phyloP scores from a whole-genome alignment of 2,329 filamentous ascomycete genomes.

The Microcyclospora pomicola region DNA sequence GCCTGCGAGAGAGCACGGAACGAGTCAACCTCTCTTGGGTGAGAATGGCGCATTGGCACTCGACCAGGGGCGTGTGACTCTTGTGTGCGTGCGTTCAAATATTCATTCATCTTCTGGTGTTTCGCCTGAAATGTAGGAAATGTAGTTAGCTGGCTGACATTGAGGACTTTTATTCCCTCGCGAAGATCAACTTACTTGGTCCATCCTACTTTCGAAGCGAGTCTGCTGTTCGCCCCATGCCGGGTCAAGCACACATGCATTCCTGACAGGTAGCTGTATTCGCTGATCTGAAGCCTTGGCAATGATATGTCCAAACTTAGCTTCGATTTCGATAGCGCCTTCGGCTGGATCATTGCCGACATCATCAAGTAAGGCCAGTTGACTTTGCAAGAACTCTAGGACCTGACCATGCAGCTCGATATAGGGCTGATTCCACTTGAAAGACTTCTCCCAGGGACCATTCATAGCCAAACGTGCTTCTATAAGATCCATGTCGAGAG shows the following conservation, averaged over 20 bases:
- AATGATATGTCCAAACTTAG: conserved; percentile 74
- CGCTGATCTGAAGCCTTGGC: conserved; percentile 57
- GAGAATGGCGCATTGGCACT: conserved; percentile 61
- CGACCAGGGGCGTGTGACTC: conserved; percentile 25
- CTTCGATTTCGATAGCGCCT: conserved; percentile 82
- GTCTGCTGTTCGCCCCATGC: conserved; percentile 35
- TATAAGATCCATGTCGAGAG: conserved; percentile 15
- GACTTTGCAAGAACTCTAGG: conserved; percentile 15
- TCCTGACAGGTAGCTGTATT: conserved; percentile 51
- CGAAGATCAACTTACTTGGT: conserved; percentile 45
- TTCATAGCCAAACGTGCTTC: conserved; percentile 11
- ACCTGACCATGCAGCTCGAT: conserved; percentile 13
- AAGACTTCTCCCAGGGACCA: conserved; percentile 20
- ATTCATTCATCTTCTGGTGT: conserved; percentile 72
- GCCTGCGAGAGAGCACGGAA: conserved; percentile 62
- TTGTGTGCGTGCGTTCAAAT: conserved; percentile 56
- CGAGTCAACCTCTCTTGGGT: conserved; percentile 67
- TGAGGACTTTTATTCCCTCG: neutral
- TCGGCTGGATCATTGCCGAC: conserved; percentile 44
- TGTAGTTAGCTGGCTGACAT: neutral
- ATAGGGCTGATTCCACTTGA: conserved; percentile 13
- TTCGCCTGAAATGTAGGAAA: conserved; percentile 23
- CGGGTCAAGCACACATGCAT: conserved; percentile 56
- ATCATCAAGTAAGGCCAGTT: conserved; percentile 30
- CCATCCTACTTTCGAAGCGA: conserved; percentile 80